These are phyloP conservation scores for Tricholoma furcatifolium DNA, from an alignment of 768 basidiomycete species.

Conservation along the genomic window DNA sequence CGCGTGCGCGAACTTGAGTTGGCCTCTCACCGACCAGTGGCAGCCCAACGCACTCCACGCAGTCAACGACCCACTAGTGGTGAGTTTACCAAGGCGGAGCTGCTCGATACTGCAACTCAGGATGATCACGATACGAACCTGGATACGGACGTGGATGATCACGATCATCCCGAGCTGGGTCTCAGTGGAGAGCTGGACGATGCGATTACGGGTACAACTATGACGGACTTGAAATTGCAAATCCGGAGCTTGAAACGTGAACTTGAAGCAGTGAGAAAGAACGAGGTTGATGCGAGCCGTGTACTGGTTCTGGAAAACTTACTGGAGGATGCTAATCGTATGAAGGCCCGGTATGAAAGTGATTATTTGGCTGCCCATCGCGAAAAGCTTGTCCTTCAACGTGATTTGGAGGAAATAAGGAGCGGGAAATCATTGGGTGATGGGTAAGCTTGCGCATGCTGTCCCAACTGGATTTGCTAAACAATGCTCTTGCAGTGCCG, in stretches of 20 bases:
- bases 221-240: slow-evolving; percentile 90
- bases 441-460: slow-evolving; percentile 48
- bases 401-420: slow-evolving; percentile 84
- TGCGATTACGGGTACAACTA: slow-evolving; percentile 78
- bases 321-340: slow-evolving; percentile 85
- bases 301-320: slow-evolving; percentile 88
- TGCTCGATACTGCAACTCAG: slow-evolving; percentile 23
- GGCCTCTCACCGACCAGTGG: slow-evolving; percentile 48
- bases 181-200: slow-evolving; percentile 87
- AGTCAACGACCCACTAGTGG: slow-evolving; percentile 14
- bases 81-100: slow-evolving; percentile 27
- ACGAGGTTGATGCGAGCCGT: slow-evolving; percentile 73
- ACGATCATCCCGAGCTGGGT: slow-evolving; percentile 50
- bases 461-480: slow-evolving; percentile 1
- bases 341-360: slow-evolving; percentile 85
- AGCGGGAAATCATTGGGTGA: slow-evolving; percentile 83
- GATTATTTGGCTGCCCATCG: slow-evolving; percentile 86
- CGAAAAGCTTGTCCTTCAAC: slow-evolving; percentile 76
- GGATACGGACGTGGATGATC: slow-evolving; percentile 31
- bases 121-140: background rate
- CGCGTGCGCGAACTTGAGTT: slow-evolving; percentile 87
- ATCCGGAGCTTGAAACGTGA: slow-evolving; percentile 81
- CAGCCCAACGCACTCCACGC: slow-evolving; percentile 21
- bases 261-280: slow-evolving; percentile 69
- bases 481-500: slow-evolving; percentile 49